Evolutionary conservation across 306 rosid genomes (phyloP).

Genomic region (Nissolia schottii): DNA sequence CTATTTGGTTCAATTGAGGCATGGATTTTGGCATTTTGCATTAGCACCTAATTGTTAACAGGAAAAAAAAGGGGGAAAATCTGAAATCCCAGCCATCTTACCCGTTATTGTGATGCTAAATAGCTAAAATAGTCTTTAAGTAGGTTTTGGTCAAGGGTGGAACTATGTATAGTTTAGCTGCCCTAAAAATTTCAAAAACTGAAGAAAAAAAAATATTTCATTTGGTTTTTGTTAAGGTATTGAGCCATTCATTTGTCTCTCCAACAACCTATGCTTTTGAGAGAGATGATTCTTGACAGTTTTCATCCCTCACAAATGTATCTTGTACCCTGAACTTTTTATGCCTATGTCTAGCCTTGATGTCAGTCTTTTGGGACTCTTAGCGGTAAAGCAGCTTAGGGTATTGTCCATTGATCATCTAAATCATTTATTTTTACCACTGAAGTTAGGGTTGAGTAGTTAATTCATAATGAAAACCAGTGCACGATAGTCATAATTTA

Average conservation of each 20-base stretch:
- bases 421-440: neutral
- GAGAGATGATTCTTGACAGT: too few species aligned
- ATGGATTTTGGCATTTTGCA: too few species aligned
- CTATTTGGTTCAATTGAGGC: neutral
- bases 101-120: neutral
- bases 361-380: neutral
- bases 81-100: neutral
- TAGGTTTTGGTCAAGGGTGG: neutral
- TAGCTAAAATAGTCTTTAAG: neutral
- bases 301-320: too few species aligned
- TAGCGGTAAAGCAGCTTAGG: neutral
- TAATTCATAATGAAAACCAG: neutral
- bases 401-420: neutral
- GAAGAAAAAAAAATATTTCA: too few species aligned
- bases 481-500: neutral
- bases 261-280: too few species aligned
- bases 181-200: neutral
- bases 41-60: neutral
- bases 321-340: too few species aligned
- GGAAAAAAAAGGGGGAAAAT: neutral
- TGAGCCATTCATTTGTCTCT: too few species aligned
- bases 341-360: neutral
- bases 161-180: neutral
- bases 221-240: too few species aligned
- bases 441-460: neutral